Conservation (phyloP, 1,284 basidiomycete species). For the Puccinia novopanici region DNA sequence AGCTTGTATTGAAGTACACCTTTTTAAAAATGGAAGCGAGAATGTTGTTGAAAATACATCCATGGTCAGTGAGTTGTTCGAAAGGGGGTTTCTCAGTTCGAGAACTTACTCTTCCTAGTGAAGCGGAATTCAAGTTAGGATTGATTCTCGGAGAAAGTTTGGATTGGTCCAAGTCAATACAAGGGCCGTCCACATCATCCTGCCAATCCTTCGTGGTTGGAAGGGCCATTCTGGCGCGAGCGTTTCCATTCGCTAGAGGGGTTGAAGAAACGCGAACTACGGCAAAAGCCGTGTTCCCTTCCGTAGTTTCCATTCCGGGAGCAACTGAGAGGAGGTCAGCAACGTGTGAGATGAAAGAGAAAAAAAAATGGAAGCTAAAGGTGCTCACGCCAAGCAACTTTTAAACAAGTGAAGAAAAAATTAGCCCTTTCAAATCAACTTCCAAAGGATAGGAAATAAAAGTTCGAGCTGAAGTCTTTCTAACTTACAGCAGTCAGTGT, state of each 20-base stretch:
- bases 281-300: constrained; percentile 40
- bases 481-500: constrained; percentile 49
- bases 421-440: background rate
- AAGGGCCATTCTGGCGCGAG: constrained; percentile 8
- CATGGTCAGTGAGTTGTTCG: too few species aligned
- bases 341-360: background rate
- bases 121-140: constrained; percentile 8
- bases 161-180: constrained; percentile 7
- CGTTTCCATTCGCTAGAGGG: constrained; percentile 4
- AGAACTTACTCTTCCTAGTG: constrained; percentile 30
- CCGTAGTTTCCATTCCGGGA: constrained; percentile 39
- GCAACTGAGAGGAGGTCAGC: constrained; percentile 15
- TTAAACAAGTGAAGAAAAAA: background rate
- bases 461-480: background rate
- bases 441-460: too few species aligned
- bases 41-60: background rate
- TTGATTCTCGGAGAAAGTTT: constrained; percentile 20
- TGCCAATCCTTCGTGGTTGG: constrained; percentile 8
- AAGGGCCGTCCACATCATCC: background rate
- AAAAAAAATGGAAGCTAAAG: background rate
- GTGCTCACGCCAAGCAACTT: constrained; percentile 23
- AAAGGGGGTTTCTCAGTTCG: too few species aligned
- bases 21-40: background rate
- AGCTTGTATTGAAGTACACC: constrained; percentile 42
- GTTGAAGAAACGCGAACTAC: constrained; percentile 23